phyloP scores from a whole-genome alignment of 768 basidiomycete species.

The Sistotremastrum niveocremeum region DNA sequence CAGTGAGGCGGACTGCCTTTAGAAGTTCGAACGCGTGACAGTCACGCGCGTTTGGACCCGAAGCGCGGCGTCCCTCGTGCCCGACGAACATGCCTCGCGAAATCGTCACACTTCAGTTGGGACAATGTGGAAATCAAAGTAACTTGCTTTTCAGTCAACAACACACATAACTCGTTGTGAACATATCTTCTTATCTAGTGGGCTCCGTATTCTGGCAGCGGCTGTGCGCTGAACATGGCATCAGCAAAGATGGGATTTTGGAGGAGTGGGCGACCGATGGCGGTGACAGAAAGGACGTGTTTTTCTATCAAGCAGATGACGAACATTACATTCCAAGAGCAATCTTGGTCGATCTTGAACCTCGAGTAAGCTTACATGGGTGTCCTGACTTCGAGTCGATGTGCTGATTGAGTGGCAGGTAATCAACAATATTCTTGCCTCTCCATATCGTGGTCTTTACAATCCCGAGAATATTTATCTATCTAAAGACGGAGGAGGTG shows the following conservation, averaged over 20 bases:
- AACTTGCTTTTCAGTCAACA: constrained; percentile 16
- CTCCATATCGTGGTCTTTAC: constrained; percentile 78
- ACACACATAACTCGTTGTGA: constrained; percentile 6
- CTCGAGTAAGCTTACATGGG: constrained; percentile 48
- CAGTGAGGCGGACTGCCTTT: too few relatives aligned
- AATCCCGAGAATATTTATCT: constrained; percentile 98
- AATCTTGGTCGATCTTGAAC: constrained; percentile 92
- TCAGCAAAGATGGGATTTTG: constrained; percentile 87
- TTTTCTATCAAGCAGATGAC: constrained; percentile 99
- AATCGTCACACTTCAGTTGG: constrained; percentile 73
- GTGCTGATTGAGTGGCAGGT: constrained; percentile 39
- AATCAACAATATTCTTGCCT: constrained; percentile 85
- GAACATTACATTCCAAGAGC: constrained; percentile 98
- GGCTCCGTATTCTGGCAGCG: constrained; percentile 98
- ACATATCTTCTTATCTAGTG: constrained; percentile 37
- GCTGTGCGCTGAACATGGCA: constrained; percentile 95
- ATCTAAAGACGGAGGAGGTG: constrained; percentile 95
- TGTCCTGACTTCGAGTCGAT: background rate
- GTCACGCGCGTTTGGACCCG: too few relatives aligned
- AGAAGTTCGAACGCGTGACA: too few relatives aligned
- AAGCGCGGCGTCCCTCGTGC: too few relatives aligned
- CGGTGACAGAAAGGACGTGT: constrained; percentile 95
- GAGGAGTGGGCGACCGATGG: constrained; percentile 96
- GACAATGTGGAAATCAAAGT: constrained; percentile 93
- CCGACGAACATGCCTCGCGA: constrained; percentile 53